These are phyloP conservation scores for Glomus cerebriforme DNA, from an alignment of 192 early-diverging fungal species.

Conservation along the genomic window DNA sequence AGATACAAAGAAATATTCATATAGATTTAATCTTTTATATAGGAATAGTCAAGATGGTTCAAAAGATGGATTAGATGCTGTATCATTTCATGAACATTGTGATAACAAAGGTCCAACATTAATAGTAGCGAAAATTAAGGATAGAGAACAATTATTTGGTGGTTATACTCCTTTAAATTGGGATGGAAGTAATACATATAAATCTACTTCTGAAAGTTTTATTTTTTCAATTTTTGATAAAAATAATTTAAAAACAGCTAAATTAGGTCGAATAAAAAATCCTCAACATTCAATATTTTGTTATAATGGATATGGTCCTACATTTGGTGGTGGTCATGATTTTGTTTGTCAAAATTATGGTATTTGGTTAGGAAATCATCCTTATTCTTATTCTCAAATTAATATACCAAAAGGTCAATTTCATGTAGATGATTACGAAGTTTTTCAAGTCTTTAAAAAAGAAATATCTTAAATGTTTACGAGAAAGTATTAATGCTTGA, in stretches of 20 bases:
- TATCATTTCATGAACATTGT: not conserved
- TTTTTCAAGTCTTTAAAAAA: not conserved
- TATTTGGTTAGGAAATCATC: not conserved
- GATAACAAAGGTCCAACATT: not conserved
- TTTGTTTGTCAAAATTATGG: not conserved
- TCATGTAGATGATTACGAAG: not conserved
- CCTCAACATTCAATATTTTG: not conserved
- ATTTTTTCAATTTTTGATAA: not conserved
- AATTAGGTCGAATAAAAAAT: not conserved
- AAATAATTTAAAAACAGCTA: not conserved
- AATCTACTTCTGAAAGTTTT: not conserved
- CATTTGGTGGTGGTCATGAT: not conserved
- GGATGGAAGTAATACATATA: not conserved
- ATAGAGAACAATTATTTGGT: not conserved
- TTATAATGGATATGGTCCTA: not conserved
- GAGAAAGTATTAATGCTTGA: too few relatives aligned
- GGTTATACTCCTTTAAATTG: slow-evolving; percentile 8
- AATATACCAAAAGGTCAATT: not conserved
- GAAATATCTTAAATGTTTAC: too few relatives aligned
- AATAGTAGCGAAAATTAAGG: not conserved
- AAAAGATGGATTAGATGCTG: too few relatives aligned
- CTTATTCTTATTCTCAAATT: not conserved
- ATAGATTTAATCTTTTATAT: not conserved
- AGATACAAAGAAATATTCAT: not conserved
- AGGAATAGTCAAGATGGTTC: not conserved